Evolutionary conservation across 2,329 filamentous ascomycete genomes (phyloP).

Genomic region (Fusarium sp.): DNA sequence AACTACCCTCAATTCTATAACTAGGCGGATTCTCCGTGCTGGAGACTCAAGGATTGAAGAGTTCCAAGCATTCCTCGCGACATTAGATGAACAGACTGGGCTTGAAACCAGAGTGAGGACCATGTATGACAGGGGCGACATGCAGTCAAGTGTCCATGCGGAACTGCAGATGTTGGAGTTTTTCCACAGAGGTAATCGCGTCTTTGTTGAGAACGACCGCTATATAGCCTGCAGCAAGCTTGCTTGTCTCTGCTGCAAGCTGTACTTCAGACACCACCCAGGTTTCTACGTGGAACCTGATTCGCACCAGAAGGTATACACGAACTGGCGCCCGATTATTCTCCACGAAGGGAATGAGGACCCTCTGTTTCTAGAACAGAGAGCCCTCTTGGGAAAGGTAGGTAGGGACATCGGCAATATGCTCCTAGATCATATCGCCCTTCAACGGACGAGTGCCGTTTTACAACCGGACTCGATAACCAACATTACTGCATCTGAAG

Average conservation of each 20-base stretch:
- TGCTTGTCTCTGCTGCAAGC: slow-evolving; percentile 61
- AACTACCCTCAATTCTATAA: slow-evolving; percentile 47
- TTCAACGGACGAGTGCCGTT: background rate
- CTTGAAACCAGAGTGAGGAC: slow-evolving; percentile 14
- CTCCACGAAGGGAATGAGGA: slow-evolving; percentile 19
- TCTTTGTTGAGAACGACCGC: slow-evolving; percentile 48
- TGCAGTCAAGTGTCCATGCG: slow-evolving; percentile 42
- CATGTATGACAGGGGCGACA: slow-evolving; percentile 19
- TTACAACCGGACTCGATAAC: slow-evolving; percentile 31
- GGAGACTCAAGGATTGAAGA: slow-evolving; percentile 11
- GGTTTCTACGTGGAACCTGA: slow-evolving; percentile 46
- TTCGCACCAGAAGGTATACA: slow-evolving; percentile 55
- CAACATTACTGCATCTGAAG: background rate
- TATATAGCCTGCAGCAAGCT: slow-evolving; percentile 65
- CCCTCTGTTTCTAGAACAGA: slow-evolving; percentile 21
- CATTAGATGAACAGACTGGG: slow-evolving; percentile 1
- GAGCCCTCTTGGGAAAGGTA: background rate
- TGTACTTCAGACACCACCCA: slow-evolving; percentile 58
- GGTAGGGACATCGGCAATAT: slow-evolving; percentile 8
- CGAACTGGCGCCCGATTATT: slow-evolving; percentile 53
- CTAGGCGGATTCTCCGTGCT: slow-evolving; percentile 47
- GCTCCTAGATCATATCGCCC: slow-evolving; percentile 13
- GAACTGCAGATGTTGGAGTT: slow-evolving; percentile 55
- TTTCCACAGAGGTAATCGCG: slow-evolving; percentile 50
- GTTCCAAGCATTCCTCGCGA: slow-evolving; percentile 9